Base-by-base conservation (phyloP, 106 monocot species). In the Amphibolis antarctica region DNA sequence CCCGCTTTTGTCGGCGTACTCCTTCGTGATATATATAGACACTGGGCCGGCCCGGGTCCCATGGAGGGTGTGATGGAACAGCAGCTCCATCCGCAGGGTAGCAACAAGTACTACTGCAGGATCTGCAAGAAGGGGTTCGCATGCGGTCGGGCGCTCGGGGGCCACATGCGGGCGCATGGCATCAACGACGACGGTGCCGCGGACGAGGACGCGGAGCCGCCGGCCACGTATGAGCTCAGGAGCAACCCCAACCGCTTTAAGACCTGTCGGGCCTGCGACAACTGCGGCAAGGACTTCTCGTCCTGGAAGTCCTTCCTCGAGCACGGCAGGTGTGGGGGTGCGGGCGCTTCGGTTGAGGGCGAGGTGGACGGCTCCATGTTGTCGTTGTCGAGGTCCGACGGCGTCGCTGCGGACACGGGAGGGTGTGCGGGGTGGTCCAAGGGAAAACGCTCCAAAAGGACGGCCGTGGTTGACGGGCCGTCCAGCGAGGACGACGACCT, bases 151-250 rank as follows among this genome's bases (percentile, higher is more conserved):
- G 88, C 88, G 0, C 79, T 85, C 3, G 93, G 88, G 1, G 92
- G 88, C 18, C 92, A 93, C 78, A 93, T 88, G 85, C 47, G 82
- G 0, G 76, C 82, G 17, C 93, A 93, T 60, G 85, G 82, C 19
- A 78, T 80, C 70, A 75, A 68, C 65, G 82, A 82, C 27, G 80
- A 78, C 18, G 10, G 31, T 5, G 18, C 53, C 25, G 5, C 45
- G 56, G 44, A 36, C 25, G 60, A 45, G 31, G 36, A 23, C 10
- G 51, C 21, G 17, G 46, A 25, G 46, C 12, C 11, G 59, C 77
- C 28, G 71, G 54, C 17, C 66, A 77, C 73, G 78, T 92, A 92
- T 74, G 66, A 80, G 21, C 82, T 92, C 23, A 79, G 88, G 10
- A 63, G 79, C 46, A 88, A 88, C 42, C 60, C 78, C 11, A 77